Evolutionary conservation across 2,329 filamentous ascomycete species (phyloP), one percentile per base, ranked within the genome.

Genomic region (Helicocarpus griseus): DNA sequence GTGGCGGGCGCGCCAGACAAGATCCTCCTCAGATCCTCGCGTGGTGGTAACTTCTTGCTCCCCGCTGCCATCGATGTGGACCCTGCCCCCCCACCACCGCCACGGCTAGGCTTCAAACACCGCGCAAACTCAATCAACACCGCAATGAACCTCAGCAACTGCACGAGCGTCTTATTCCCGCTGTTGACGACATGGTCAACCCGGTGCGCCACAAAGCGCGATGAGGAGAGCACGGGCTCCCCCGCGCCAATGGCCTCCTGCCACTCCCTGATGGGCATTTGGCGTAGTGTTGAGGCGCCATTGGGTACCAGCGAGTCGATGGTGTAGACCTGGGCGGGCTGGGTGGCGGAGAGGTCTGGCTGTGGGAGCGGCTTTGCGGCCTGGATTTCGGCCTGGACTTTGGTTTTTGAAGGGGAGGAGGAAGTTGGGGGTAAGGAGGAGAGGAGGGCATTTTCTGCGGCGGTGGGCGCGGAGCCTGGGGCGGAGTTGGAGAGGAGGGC

Each of bases 321-420:
- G 4, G 69, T 57, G 58, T 76, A 76, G n/a, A 75, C 72, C 28
- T 74, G 67, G 2, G 65, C 61, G 8, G 73, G 73, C 48, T 72
- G 69, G 24, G 64, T 63, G 13, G 72, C 71, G 21, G 62, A 58
- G 28, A 74, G 58, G 59, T 76, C 68, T 8, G 72, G 63, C 3
- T 60, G 62, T 2, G 73, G 73, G 24, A 73, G 56, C 11, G 73
- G 73, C 56, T 76, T 76, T 52, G 67, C 65, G 46, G 69, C 70
- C 62, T 73, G 70, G 35, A 73, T 66, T 55, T 69, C 64, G 44
- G 68, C 66, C 56, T 73, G 67, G 40, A 61, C 61, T n/a, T n/a
- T n/a, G 2, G 64, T 57, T 53, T 67, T 68, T 53, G 61, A 56
- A 35, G 63, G 61, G 31, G 63, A 60, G 44, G 64, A 61, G 41